Evolutionary conservation across 2,329 filamentous ascomycete species (phyloP).

Genomic region (Ascocoryne sarcoides): DNA sequence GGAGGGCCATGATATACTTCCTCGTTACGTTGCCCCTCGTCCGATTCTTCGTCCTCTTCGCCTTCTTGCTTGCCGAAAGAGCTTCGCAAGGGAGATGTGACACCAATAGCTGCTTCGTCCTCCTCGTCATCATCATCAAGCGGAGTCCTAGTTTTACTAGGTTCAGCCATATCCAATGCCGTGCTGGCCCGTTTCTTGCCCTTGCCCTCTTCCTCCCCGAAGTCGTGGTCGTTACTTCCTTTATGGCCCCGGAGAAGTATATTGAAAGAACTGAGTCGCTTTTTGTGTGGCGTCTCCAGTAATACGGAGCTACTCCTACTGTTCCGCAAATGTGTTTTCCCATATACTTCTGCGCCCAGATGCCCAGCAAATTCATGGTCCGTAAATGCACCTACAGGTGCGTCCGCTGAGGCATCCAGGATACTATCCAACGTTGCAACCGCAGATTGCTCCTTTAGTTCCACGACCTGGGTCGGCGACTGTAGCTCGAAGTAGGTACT

Average conservation of each 20-base stretch:
- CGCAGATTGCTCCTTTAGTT: conserved; percentile 69
- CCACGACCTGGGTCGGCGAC: conserved; percentile 40
- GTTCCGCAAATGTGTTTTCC: conserved; percentile 43
- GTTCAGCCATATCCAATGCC: not conserved
- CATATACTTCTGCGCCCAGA: conserved; percentile 68
- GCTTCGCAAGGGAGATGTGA: conserved; percentile 14
- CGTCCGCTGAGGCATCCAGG: conserved; percentile 76
- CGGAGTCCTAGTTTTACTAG: conserved; percentile 1
- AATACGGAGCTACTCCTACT: conserved; percentile 38
- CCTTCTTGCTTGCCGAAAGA: conserved; percentile 18
- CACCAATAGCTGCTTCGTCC: conserved; percentile 9
- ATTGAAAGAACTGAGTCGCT: conserved; percentile 39
- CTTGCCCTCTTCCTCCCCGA: conserved; percentile 8
- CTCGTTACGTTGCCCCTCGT: conserved; percentile 34
- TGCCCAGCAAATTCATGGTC: conserved; percentile 78
- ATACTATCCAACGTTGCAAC: conserved; percentile 86
- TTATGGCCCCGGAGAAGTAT: conserved; percentile 33
- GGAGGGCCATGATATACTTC: conserved; percentile 60
- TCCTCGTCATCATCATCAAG: conserved; percentile 22
- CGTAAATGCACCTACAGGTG: conserved; percentile 85
- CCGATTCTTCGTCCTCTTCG: conserved; percentile 37
- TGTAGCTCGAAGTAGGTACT: conserved; percentile 81
- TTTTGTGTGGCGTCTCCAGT: conserved; percentile 32
- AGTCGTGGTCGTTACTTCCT: conserved; percentile 17
- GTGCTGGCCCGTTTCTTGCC: not conserved